Percentiles rank a stretch among this genome's conserved stretches.
These are phyloP conservation scores for Candida lessepsii DNA, from an alignment of 805 yeast species.

Conservation along the genomic window DNA sequence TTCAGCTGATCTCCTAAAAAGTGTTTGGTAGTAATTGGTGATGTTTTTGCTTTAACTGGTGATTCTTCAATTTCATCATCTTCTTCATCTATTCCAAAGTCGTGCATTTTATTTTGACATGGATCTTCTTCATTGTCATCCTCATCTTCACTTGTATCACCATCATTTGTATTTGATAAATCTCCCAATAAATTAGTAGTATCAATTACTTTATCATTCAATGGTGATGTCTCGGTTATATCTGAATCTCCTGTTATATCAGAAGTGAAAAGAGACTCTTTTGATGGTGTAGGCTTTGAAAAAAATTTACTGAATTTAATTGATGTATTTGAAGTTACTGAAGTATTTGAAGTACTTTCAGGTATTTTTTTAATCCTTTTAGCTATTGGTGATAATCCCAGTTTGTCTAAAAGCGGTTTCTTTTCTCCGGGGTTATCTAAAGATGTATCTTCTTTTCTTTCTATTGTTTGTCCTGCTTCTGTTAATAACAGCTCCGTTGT, in stretches of 20 bases:
- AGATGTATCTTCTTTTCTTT: neutral
- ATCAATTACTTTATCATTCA: neutral
- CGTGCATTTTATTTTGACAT: constrained; percentile 4
- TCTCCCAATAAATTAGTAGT: constrained; percentile 15
- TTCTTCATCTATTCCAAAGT: constrained; percentile 25
- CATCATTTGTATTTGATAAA: constrained; percentile 18
- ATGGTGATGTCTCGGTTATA: constrained; percentile 32
- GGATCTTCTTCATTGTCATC: neutral
- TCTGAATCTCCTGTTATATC: constrained; percentile 30
- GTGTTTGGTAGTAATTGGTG: neutral
- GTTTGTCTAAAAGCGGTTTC: neutral
- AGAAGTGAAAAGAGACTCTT: constrained; percentile 1
- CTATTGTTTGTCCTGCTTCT: too few species aligned
- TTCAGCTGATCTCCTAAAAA: constrained; percentile 6
- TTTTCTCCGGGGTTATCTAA: neutral
- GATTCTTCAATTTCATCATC: constrained; percentile 43
- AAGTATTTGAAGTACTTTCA: constrained; percentile 7
- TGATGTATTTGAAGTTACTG: too few species aligned
- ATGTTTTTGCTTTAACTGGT: constrained; percentile 26
- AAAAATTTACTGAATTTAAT: constrained; percentile 12
- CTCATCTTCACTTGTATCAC: constrained; percentile 19
- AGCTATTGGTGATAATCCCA: constrained; percentile 17
- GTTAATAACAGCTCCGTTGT: too few species aligned
- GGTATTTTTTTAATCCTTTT: constrained; percentile 12
- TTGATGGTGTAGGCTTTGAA: constrained; percentile 1